These are phyloP conservation scores for Cladosporium austrohemisphaericum DNA, from an alignment of 2,329 filamentous ascomycete species.

Conservation along the genomic window DNA sequence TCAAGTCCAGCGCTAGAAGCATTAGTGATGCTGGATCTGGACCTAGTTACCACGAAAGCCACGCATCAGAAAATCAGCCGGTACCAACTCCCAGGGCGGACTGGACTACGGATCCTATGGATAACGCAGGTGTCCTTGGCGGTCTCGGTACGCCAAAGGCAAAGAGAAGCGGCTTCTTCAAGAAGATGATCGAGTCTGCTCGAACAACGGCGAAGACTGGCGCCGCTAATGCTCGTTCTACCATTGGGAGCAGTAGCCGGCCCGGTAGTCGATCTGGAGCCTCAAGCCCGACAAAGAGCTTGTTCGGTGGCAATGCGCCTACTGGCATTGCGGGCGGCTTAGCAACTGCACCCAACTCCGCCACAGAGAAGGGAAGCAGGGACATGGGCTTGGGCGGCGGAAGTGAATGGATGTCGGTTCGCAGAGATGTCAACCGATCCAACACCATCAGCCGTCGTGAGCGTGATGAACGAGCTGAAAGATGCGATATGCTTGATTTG, in stretches of 20 bases:
- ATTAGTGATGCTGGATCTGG: slow-evolving; percentile 49
- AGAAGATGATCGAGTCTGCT: slow-evolving; percentile 88
- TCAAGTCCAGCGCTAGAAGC: slow-evolving; percentile 30
- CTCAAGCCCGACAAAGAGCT: slow-evolving; percentile 45
- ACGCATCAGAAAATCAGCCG: slow-evolving; percentile 55
- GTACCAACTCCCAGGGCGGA: slow-evolving; percentile 64
- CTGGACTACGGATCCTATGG: slow-evolving; percentile 56
- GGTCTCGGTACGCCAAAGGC: slow-evolving; percentile 71
- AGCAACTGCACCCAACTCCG: slow-evolving; percentile 26
- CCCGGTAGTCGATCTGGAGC: slow-evolving; percentile 38
- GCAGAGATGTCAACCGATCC: slow-evolving; percentile 90
- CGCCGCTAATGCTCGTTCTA: slow-evolving; percentile 82
- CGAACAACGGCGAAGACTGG: slow-evolving; percentile 72
- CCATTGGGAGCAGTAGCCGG: slow-evolving; percentile 61
- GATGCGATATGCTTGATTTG: slow-evolving; percentile 92
- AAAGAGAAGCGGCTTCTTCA: slow-evolving; percentile 87
- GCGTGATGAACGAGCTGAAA: slow-evolving; percentile 74
- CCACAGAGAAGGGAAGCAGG: slow-evolving; percentile 45
- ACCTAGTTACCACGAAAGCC: slow-evolving; percentile 76
- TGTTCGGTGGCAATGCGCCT: slow-evolving; percentile 45
- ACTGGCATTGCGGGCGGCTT: slow-evolving; percentile 53
- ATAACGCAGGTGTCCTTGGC: slow-evolving; percentile 67
- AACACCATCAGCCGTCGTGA: slow-evolving; percentile 91
- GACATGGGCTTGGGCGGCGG: slow-evolving; percentile 66
- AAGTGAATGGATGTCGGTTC: slow-evolving; percentile 95